Evolutionary conservation across 768 basidiomycete genomes (phyloP).

Genomic region (Auriscalpium vulgare): DNA sequence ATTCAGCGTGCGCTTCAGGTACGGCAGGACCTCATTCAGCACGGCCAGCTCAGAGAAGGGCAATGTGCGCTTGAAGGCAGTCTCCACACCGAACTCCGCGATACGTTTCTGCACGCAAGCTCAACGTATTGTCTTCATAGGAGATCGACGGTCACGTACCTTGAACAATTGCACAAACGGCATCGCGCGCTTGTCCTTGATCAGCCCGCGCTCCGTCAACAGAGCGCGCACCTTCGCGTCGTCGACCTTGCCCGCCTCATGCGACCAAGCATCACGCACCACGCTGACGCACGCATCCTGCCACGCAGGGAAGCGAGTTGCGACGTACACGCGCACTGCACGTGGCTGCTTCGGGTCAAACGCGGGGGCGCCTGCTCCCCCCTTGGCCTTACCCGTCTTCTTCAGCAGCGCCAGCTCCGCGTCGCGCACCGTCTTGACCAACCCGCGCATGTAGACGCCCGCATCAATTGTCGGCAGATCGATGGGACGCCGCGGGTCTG

Average conservation of each 20-base stretch:
- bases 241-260: slow-evolving; percentile 59
- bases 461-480: slow-evolving; percentile 66
- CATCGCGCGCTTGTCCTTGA: slow-evolving; percentile 96
- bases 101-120: slow-evolving; percentile 66
- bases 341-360: slow-evolving; percentile 87
- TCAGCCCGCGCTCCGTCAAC: slow-evolving; percentile 63
- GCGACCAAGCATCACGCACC: slow-evolving; percentile 60
- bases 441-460: slow-evolving; percentile 78
- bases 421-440: slow-evolving; percentile 88
- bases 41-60: slow-evolving; percentile 79
- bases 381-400: slow-evolving; percentile 70
- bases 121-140: background rate
- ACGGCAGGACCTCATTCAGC: slow-evolving; percentile 62
- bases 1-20: slow-evolving; percentile 70
- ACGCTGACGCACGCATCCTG: slow-evolving; percentile 76
- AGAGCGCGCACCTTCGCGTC: slow-evolving; percentile 68
- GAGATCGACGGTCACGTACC: slow-evolving; percentile 35
- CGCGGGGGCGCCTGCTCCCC: slow-evolving; percentile 30
- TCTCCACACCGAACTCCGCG: slow-evolving; percentile 60
- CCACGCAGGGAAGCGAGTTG: slow-evolving; percentile 89
- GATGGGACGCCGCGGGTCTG: slow-evolving; percentile 50
- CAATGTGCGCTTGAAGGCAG: slow-evolving; percentile 75
- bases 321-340: slow-evolving; percentile 83
- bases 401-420: slow-evolving; percentile 75
- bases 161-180: slow-evolving; percentile 92